Evolutionary conservation across 768 basidiomycete species (phyloP), one percentile per base, ranked within the genome.

Genomic region (Boletus reticulatus): DNA sequence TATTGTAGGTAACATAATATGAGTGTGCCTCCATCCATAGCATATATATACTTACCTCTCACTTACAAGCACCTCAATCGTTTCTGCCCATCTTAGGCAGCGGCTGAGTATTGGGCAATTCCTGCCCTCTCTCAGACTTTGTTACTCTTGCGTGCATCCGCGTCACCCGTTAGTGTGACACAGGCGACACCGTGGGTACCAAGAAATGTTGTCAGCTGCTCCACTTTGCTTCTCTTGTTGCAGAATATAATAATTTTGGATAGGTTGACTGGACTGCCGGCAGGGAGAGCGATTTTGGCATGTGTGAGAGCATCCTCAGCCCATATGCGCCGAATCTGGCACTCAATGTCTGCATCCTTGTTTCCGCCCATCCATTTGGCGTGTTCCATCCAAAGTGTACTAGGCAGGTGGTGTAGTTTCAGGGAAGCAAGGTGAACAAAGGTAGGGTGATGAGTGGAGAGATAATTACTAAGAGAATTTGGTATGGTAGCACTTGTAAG

Each of bases 401-500:
- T 71, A 0, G 94, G 94, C 1, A 96, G 83, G 39, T 80, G 83
- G 65, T 97, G 94, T 9, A 96, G 75, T 19, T 80, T 78, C 0
- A 91, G 91, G 0, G 92, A 94, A 16, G 88, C 84, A 42, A 94
- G 81, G n/a, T 87, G 83, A n/a, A 78, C 75, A 48, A 89, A 72
- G 2, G 69, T 50, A 0, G 90, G 89, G 61, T 91, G 88, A 53
- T 82, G 70, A 0, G 69, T 71, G 57, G 82, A 78, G 29, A 92
- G 78, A 68, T 90, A 88, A 20, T 77, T 67, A 27, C 83, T 80
- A 46, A 92, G 84, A 3, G 88, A 81, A 34, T 83, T 80, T 8
- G 94, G 94, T 57, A 97, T 89, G 4, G 94, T 96, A 1, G 94
- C 94, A 43, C 88, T 88, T 16, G 88, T 86, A 27, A 97, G 79